These are phyloP conservation scores for barrel medic (Medicago truncatula) DNA, from an alignment of 306 rosid genomes.

Conservation along the genomic window MtrunA17r5.0-ANR NC_053049.1:22749501-22750000, in stretches of 20 bases:
- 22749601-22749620: conserved; percentile 99
- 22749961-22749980: conserved; percentile 84
- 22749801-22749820: conserved; percentile 6
- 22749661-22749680: background rate
- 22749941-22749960: conserved; percentile 66
- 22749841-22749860: background rate
- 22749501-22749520: conserved; percentile 74
- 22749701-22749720: too few relatives aligned
- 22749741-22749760: too few relatives aligned
- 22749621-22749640: conserved; percentile 42
- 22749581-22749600: conserved; percentile 93
- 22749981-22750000: conserved; percentile 59
- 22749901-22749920: conserved; percentile 16
- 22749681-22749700: too few relatives aligned
- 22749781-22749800: conserved; percentile 5
- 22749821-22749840: conserved; percentile 17
- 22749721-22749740: too few relatives aligned
- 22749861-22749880: conserved; percentile 11
- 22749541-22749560: conserved; percentile 85
- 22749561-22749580: conserved; percentile 83
- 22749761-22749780: background rate
- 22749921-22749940: conserved; percentile 25
- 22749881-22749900: conserved; percentile 18
- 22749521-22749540: conserved; percentile 71
- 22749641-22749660: background rate